These are phyloP conservation scores for Candolleomyces efflorescens DNA, from an alignment of 768 basidiomycete genomes.

Conservation along the genomic window DNA sequence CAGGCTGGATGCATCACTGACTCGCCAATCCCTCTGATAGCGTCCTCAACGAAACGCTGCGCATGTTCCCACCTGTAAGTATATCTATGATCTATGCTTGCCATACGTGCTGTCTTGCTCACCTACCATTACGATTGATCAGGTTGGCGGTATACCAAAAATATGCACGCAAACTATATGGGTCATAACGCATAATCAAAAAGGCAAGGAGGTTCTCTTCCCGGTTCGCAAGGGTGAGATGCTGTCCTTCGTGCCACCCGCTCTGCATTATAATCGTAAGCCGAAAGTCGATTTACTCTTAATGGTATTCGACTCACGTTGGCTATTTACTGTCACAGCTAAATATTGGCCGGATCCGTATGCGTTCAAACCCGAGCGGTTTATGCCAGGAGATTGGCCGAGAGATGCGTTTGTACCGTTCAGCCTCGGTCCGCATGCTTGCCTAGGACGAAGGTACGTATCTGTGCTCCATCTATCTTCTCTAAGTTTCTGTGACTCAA, in stretches of 20 bases:
- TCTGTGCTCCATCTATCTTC: neutral
- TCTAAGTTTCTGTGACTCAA: neutral
- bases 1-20: neutral
- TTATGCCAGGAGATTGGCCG: slow-evolving; percentile 12
- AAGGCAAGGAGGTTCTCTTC: slow-evolving; percentile 7
- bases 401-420: slow-evolving; percentile 19
- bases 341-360: slow-evolving; percentile 44
- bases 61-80: slow-evolving; percentile 35
- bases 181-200: slow-evolving; percentile 2
- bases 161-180: slow-evolving; percentile 7
- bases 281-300: neutral
- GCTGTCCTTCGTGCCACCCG: slow-evolving; percentile 26
- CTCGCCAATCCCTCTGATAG: slow-evolving; percentile 15
- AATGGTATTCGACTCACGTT: no score
- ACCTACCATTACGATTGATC: no score
- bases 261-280: slow-evolving; percentile 38
- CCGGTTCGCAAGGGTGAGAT: slow-evolving; percentile 12
- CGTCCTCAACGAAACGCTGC: slow-evolving; percentile 40
- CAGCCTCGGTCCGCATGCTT: slow-evolving; percentile 35
- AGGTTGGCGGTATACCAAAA: slow-evolving; percentile 11
- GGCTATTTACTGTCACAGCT: slow-evolving; percentile 21
- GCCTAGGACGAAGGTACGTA: slow-evolving; percentile 40
- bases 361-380: slow-evolving; percentile 25
- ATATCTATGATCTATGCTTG: neutral
- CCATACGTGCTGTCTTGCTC: neutral